Conservation (phyloP, 805 yeast species). For the Wickerhamomyces xylosicus region DNA sequence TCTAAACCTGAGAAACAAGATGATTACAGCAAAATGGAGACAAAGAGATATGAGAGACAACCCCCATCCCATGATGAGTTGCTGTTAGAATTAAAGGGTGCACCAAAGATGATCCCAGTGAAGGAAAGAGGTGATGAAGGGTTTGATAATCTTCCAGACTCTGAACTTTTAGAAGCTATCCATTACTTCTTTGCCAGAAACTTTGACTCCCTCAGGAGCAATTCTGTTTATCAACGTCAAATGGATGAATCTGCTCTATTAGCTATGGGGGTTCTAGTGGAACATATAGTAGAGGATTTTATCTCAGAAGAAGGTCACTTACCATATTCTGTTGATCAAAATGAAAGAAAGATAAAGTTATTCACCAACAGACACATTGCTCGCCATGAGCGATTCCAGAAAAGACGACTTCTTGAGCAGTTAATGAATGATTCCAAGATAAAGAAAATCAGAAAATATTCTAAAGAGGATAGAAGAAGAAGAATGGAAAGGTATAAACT, state of each 20-base stretch:
- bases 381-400: too few species aligned
- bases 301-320: constrained; percentile 1
- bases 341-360: background rate
- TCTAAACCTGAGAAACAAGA: too few species aligned
- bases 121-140: constrained; percentile 4
- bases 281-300: constrained; percentile 25
- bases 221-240: constrained; percentile 2
- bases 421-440: too few species aligned
- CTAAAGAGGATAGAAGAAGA: background rate
- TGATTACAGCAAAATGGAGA: background rate
- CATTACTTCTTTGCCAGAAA: constrained; percentile 23
- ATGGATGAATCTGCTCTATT: constrained; percentile 29
- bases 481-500: too few species aligned
- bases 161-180: constrained; percentile 21
- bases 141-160: constrained; percentile 12
- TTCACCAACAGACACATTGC: background rate
- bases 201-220: constrained; percentile 17
- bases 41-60: background rate
- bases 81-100: background rate
- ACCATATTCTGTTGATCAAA: constrained; percentile 7
- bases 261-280: constrained; percentile 25
- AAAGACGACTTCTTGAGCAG: too few species aligned
- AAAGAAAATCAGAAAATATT: constrained; percentile 10
- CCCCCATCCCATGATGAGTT: background rate
- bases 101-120: constrained; percentile 11